These are phyloP conservation scores for Glarea lozoyensis DNA, from an alignment of 495 filamentous ascomycete species.

Conservation along the genomic window DNA sequence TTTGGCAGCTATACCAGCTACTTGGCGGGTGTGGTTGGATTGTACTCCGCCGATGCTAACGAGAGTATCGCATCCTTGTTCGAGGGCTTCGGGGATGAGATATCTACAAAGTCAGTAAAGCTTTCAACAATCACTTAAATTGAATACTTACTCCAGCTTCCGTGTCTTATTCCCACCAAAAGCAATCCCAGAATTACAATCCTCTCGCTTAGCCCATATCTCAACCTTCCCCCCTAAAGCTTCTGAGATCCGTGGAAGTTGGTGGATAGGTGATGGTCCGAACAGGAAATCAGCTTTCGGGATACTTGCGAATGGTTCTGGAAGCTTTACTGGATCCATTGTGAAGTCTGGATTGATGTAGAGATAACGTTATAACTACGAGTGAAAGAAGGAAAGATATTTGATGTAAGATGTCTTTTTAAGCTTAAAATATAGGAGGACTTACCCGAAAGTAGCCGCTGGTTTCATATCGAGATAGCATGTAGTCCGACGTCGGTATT, in stretches of 20 bases:
- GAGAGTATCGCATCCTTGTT: slow-evolving; percentile 43
- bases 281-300: slow-evolving; percentile 44
- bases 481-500: background rate
- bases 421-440: background rate
- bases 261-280: slow-evolving; percentile 51
- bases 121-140: too few species aligned
- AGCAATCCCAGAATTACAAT: slow-evolving; percentile 52
- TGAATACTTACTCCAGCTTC: slow-evolving; percentile 53
- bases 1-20: slow-evolving; percentile 46
- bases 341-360: background rate
- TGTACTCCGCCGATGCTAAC: slow-evolving; percentile 57
- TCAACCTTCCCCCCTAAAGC: slow-evolving; percentile 43
- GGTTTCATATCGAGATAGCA: background rate
- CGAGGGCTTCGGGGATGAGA: slow-evolving; percentile 46
- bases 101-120: slow-evolving; percentile 34
- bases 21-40: slow-evolving; percentile 56
- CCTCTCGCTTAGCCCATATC: slow-evolving; percentile 56
- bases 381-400: too few species aligned
- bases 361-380: too few species aligned
- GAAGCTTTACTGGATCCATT: slow-evolving; percentile 28
- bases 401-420: too few species aligned
- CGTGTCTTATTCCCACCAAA: slow-evolving; percentile 59
- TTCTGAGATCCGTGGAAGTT: slow-evolving; percentile 46
- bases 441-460: background rate
- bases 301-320: slow-evolving; percentile 49